phyloP scores from a whole-genome alignment of 805 yeast genomes.

The Nakazawaea molendinolei region DNA sequence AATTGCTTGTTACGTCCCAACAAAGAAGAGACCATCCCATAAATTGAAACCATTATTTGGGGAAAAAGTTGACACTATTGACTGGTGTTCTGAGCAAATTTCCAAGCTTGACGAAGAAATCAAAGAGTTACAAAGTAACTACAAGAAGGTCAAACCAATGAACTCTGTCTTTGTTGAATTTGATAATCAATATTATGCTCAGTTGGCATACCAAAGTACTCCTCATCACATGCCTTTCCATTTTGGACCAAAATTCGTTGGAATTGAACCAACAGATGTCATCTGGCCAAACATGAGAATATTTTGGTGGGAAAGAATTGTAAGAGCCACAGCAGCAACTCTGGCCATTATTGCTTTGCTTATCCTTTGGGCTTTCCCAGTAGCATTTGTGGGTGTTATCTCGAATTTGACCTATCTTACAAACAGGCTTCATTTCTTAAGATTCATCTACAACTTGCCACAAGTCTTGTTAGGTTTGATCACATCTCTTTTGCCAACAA shows the following conservation, averaged over 20 bases:
- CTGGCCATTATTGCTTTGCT: slow-evolving; percentile 50
- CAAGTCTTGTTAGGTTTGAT: slow-evolving; percentile 48
- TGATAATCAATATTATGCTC: slow-evolving; percentile 70
- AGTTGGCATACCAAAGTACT: slow-evolving; percentile 58
- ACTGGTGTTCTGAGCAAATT: slow-evolving; percentile 48
- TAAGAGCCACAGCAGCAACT: slow-evolving; percentile 44
- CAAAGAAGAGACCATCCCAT: slow-evolving; percentile 60
- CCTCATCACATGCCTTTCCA: slow-evolving; percentile 62
- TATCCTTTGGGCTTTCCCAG: slow-evolving; percentile 71
- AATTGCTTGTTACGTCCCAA: slow-evolving; percentile 53
- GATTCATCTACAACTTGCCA: slow-evolving; percentile 54
- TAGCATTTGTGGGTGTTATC: slow-evolving; percentile 69
- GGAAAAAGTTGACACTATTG: slow-evolving; percentile 57
- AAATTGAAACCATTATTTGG: slow-evolving; percentile 38
- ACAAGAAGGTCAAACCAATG: slow-evolving; percentile 48
- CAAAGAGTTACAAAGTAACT: slow-evolving; percentile 43
- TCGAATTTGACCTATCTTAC: slow-evolving; percentile 63
- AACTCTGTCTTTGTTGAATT: slow-evolving; percentile 78
- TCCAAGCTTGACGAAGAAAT: slow-evolving; percentile 54
- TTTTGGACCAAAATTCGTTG: slow-evolving; percentile 53
- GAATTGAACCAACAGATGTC: slow-evolving; percentile 57
- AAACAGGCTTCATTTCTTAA: slow-evolving; percentile 45
- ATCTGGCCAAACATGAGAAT: slow-evolving; percentile 70
- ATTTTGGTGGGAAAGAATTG: slow-evolving; percentile 73
- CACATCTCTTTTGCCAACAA: slow-evolving; percentile 64